phyloP scores from a whole-genome alignment of 495 filamentous ascomycete species.

The Lophium mytilinum region DNA sequence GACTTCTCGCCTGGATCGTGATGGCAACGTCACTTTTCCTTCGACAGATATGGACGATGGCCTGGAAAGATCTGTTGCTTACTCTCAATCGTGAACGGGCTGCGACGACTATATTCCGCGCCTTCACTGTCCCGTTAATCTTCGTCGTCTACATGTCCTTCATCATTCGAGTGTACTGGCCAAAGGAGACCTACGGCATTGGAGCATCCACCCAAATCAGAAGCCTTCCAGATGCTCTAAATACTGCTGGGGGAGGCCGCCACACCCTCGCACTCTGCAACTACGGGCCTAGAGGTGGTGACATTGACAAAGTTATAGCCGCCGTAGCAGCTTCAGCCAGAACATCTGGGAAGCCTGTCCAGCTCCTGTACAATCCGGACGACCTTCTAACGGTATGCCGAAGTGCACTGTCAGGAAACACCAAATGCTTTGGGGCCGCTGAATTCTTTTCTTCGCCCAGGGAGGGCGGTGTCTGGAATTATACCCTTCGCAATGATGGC shows the following conservation, averaged over 20 bases:
- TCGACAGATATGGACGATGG: constrained; percentile 15
- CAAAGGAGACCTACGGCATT: constrained; percentile 49
- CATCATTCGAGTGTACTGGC: constrained; percentile 20
- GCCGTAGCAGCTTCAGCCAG: constrained; percentile 41
- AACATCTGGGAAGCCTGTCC: constrained; percentile 44
- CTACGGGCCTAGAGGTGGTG: constrained; percentile 54
- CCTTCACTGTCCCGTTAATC: constrained; percentile 14
- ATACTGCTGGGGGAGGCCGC: constrained; percentile 33
- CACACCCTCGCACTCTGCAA: constrained; percentile 63
- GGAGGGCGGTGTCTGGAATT: constrained; percentile 69
- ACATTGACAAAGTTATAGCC: constrained; percentile 61
- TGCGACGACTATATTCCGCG: constrained; percentile 12
- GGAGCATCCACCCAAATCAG: constrained; percentile 45
- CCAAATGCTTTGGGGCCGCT: constrained; percentile 61
- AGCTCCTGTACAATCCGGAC: constrained; percentile 40
- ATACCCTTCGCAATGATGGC: constrained; percentile 63
- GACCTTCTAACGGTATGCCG: constrained; percentile 53
- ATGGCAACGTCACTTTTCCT: constrained; percentile 9
- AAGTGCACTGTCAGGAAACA: constrained; percentile 56
- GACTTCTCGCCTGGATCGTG: too few relatives aligned
- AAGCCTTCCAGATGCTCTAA: constrained; percentile 48
- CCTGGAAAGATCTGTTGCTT: constrained; percentile 18
- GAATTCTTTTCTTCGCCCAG: constrained; percentile 60
- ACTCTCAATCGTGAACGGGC: constrained; percentile 12
- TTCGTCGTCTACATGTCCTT: constrained; percentile 17